Evolutionary conservation across 2,329 filamentous ascomycete species (phyloP).

Genomic region (Bipolaris gigantea): DNA sequence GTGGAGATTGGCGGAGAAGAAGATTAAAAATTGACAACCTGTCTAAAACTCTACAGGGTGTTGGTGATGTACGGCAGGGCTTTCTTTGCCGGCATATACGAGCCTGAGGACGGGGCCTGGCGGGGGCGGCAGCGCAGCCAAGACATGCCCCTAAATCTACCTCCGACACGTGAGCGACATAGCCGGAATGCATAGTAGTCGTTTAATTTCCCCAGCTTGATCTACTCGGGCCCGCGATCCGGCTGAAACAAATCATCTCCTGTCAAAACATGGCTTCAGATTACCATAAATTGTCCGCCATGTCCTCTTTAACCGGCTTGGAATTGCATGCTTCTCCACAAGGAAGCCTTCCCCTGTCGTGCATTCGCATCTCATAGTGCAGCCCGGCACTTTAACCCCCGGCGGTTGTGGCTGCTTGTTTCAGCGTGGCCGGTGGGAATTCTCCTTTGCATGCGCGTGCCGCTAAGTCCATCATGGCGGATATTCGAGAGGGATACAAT

Average conservation of each 20-base stretch:
- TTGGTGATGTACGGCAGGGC: not conserved
- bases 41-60: not conserved
- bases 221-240: constrained; percentile 8
- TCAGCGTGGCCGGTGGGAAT: constrained; percentile 15
- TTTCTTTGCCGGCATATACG: not conserved
- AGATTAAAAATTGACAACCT: constrained; percentile 3
- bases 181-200: constrained; percentile 5
- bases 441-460: constrained; percentile 16
- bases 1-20: not conserved
- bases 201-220: constrained; percentile 11
- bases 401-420: constrained; percentile 13
- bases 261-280: constrained; percentile 16
- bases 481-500: constrained; percentile 2
- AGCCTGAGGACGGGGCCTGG: not conserved
- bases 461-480: constrained; percentile 8
- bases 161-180: not conserved
- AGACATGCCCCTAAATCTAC: not conserved
- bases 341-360: constrained; percentile 6
- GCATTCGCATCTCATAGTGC: constrained; percentile 8
- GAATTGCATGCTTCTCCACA: constrained; percentile 6
- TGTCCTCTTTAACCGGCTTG: constrained; percentile 16
- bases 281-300: constrained; percentile 17
- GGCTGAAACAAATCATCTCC: constrained; percentile 15
- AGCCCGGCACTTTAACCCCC: constrained; percentile 8
- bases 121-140: constrained; percentile 6